Conservation (phyloP, 108 stramenopile species). For the Discostella stelligeroides region DNA sequence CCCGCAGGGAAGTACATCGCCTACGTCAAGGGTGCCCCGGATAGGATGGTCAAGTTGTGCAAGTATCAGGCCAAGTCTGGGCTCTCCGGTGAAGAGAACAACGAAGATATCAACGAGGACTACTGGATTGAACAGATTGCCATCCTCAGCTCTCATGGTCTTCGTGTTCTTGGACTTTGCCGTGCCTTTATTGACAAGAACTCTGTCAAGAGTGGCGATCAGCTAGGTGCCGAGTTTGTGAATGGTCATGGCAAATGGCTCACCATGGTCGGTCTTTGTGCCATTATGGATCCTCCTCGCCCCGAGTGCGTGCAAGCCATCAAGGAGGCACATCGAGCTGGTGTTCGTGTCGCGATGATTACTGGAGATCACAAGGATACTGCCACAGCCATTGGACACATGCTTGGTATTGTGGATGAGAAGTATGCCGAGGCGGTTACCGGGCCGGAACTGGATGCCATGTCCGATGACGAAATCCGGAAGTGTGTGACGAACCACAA, state of each 20-base stretch:
- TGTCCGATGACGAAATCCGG: conserved; percentile 70
- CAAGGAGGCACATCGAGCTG: conserved; percentile 81
- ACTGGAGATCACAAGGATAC: conserved; percentile 96
- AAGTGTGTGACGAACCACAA: conserved; percentile 67
- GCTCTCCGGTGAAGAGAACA: conserved; percentile 53
- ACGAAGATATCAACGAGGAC: conserved; percentile 71
- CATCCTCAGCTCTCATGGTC: conserved; percentile 85
- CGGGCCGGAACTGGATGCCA: conserved; percentile 80
- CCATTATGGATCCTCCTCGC: conserved; percentile 94
- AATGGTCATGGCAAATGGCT: conserved; percentile 66
- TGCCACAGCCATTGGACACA: conserved; percentile 74
- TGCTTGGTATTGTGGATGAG: conserved; percentile 82
- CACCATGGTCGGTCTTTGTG: conserved; percentile 89
- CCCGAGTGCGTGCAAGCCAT: conserved; percentile 88
- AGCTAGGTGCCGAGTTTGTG: conserved; percentile 77
- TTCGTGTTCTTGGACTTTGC: conserved; percentile 92
- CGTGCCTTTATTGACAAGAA: conserved; percentile 68
- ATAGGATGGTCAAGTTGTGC: conserved; percentile 85
- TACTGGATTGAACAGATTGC: conserved; percentile 86
- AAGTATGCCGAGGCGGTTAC: conserved; percentile 66
- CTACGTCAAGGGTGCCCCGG: conserved; percentile 96
- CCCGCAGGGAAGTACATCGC: conserved; percentile 59
- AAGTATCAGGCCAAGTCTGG: conserved; percentile 63
- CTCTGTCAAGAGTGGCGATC: conserved; percentile 59
- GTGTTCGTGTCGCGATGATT: conserved; percentile 96